Evolutionary conservation across 148 eudicot genomes (phyloP).

Genomic region (Talinum fruticosum): DNA sequence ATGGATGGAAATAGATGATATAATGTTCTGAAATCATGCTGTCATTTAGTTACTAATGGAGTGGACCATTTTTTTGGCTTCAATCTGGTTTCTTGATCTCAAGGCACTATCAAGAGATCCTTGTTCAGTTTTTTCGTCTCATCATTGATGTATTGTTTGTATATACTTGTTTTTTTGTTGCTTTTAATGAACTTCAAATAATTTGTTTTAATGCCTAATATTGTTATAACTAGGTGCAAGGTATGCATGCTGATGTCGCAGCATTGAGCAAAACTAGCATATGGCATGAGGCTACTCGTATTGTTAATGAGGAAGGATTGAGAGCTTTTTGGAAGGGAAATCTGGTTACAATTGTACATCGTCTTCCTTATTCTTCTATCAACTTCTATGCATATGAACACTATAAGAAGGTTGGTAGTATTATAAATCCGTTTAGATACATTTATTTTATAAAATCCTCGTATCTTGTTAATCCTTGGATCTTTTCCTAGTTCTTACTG

Average conservation of each 20-base stretch:
- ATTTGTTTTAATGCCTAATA: background rate
- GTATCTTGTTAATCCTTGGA: slow-evolving; percentile 8
- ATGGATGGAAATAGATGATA: background rate
- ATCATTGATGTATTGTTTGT: no score
- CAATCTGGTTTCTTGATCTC: background rate
- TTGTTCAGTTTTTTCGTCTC: no score
- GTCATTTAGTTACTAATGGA: background rate
- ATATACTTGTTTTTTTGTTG: background rate
- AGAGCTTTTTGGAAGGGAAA: slow-evolving; percentile 95
- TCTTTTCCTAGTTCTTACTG: slow-evolving; percentile 43
- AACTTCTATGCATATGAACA: slow-evolving; percentile 76
- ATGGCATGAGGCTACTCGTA: slow-evolving; percentile 73
- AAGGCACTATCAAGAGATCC: background rate
- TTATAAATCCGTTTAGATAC: slow-evolving; percentile 6
- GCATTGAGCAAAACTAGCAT: slow-evolving; percentile 52
- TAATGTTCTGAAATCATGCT: background rate
- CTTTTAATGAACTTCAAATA: background rate
- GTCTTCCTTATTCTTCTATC: slow-evolving; percentile 81
- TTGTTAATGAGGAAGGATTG: slow-evolving; percentile 74
- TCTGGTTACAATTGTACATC: slow-evolving; percentile 78
- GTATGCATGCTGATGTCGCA: slow-evolving; percentile 78
- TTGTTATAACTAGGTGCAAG: slow-evolving; percentile 57
- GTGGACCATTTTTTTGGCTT: background rate
- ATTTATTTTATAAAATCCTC: background rate
- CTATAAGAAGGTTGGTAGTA: slow-evolving; percentile 67